phyloP scores from a whole-genome alignment of 345 rosid genomes.

The Citrus sinensis region DNA sequence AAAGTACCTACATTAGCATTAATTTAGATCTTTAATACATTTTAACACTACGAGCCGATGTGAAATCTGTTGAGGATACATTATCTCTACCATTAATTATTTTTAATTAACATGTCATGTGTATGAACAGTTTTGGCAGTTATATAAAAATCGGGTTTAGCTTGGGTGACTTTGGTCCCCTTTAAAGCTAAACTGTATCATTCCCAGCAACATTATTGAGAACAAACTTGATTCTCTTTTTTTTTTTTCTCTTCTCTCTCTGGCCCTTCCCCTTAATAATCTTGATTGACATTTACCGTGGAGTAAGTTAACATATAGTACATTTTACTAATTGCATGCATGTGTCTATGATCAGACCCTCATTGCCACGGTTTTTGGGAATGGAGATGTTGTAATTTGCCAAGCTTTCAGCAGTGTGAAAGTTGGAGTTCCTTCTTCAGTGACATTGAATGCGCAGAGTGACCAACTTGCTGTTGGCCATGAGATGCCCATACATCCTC shows the following conservation, averaged over 20 bases:
- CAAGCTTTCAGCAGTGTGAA: conserved; percentile 53
- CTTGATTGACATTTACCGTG: neutral
- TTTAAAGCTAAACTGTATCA: neutral
- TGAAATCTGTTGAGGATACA: neutral
- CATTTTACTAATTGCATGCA: conserved; percentile 7
- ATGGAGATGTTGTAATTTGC: conserved; percentile 53
- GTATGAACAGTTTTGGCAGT: neutral
- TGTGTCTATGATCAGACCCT: conserved; percentile 51
- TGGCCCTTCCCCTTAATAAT: neutral
- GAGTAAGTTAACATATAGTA: conserved; percentile 1
- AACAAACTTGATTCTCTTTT: neutral
- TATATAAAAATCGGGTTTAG: neutral
- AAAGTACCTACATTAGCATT: neutral
- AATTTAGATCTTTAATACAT: neutral
- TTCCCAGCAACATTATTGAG: neutral
- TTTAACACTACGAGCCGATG: neutral
- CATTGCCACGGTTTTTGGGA: conserved; percentile 62
- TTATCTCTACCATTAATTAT: neutral
- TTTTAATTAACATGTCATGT: neutral
- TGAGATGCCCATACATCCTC: conserved; percentile 75
- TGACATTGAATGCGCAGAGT: conserved; percentile 66
- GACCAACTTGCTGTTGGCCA: conserved; percentile 72
- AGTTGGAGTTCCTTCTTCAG: conserved; percentile 75
- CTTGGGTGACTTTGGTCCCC: neutral
- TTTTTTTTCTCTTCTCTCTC: neutral